Conservation (phyloP, 1,139 yeast species). For the Candida albicans region DNA sequence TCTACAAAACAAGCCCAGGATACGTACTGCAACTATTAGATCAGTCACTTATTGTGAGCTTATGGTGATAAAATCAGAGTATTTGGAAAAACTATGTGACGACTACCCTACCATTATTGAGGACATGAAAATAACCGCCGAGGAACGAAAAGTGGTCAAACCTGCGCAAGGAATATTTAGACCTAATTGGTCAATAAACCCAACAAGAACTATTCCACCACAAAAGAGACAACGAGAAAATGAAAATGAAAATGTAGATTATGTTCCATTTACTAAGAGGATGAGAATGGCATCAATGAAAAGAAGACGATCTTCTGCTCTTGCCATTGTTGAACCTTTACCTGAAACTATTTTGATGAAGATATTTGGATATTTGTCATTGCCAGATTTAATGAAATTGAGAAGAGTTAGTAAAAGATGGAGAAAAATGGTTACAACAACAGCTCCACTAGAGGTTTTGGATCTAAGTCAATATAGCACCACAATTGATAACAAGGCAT, state of each 20-base stretch:
- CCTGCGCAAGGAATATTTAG: constrained; percentile 18
- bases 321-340: constrained; percentile 52
- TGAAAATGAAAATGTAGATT: constrained; percentile 16
- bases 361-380: constrained; percentile 51
- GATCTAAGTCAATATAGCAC: constrained; percentile 65
- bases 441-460: constrained; percentile 21
- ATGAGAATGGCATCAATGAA: constrained; percentile 41
- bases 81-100: constrained; percentile 51
- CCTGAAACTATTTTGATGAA: constrained; percentile 57
- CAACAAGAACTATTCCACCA: constrained; percentile 18
- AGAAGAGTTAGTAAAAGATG: constrained; percentile 60
- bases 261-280: constrained; percentile 55
- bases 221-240: constrained; percentile 13
- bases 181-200: constrained; percentile 6
- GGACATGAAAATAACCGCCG: constrained; percentile 62
- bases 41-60: constrained; percentile 61
- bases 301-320: constrained; percentile 57
- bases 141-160: constrained; percentile 32
- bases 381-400: constrained; percentile 59
- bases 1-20: constrained; percentile 31
- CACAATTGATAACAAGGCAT: constrained; percentile 54
- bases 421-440: constrained; percentile 47
- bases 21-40: constrained; percentile 62
- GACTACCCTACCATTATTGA: constrained; percentile 59
- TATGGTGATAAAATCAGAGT: constrained; percentile 55